Base-by-base conservation (phyloP, 495 filamentous ascomycete genomes). In the Trichoderma orchidacearum region DNA sequence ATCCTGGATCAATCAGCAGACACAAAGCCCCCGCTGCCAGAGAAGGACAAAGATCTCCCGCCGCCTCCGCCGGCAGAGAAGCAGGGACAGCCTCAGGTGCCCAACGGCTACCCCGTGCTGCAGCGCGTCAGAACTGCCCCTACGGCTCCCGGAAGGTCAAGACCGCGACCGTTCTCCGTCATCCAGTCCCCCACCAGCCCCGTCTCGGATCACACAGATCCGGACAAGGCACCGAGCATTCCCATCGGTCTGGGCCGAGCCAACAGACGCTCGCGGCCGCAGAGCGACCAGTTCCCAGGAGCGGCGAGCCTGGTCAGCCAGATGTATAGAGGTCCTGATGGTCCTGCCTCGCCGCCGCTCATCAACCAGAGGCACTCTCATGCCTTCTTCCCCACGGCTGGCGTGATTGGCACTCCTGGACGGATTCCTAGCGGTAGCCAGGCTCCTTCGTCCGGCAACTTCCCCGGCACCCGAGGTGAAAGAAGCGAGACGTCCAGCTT, bases 11-110 rank as follows among this genome's bases (percentile, higher is more conserved):
- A 90, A 63, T 79, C 80, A 9, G 77, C 74, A 30, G 80, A 85
- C 58, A 71, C 74, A 60, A 79, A 79, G 59, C 30, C 23, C 12
- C 68, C 75, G 4, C 64, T 70, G 31, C 66, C 66, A 50, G 78
- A 84, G 63, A 79, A 71, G 8, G 85, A 95, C 63, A 96, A 96
- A 66, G 90, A 92, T 7, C 81, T 95, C 21, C 92, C 91, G 3
- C 84, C 85, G 6, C 85, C 87, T 1, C 89, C 91, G 3, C 75
- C 82, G 15, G 41, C n/a, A 11, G 41, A 48, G 41, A 48, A 48
- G 17, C 18, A 7, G 83, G 85, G 8, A 84, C 86, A 1, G 89
- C 91, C 3, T 57, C 75, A 82, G 12, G 63, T 73, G 53, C 80
- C 78, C 51, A 54, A 71, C 1, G 63, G 72, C 13, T 73, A 74